Evolutionary conservation across 1,139 yeast genomes (phyloP), one percentile per base, ranked within the genome.

Genomic region (Torulaspora globosa): DNA sequence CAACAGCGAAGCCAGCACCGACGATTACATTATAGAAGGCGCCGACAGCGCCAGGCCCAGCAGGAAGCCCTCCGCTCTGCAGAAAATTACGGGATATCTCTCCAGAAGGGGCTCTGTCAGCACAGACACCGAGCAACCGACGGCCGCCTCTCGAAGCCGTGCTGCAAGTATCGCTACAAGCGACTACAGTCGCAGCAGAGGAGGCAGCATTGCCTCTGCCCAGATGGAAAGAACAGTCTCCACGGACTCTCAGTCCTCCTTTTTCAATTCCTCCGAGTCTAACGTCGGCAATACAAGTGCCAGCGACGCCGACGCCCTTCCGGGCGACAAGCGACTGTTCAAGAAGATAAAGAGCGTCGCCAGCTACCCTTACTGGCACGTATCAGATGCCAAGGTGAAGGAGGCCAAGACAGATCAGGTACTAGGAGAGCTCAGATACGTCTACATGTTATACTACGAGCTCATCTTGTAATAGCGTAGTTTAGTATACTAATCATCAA

Each of bases 381-480:
- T 89, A 24, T 86, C 94, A 53, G 97, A 90, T 65, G 74, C 87
- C 2, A 72, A 70, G 33, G 78, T 84, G 3, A 69, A 77, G 41
- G 96, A 88, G 61, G 81, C 77, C 23, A 72, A 78, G n/a, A 66
- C 71, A 11, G 68, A 71, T 1, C 78, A 82, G 15, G 87, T 88
- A 1, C 68, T 87, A 45, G 71, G 71, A 48, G 96, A 88, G 59
- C 79, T 79, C 31, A 71, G 80, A 12, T 86, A 85, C 16, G 96
- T 80, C 2, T 90, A 90, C 66, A 78, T 90, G 83, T 69, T 90
- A 49, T 84, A 85, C 59, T 90, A 86, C 60, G 96, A 90, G 48
- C 57, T 49, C 37, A 44, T 39, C 32, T 33, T 33, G 36, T 31
- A 15, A 15, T 38, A 19, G 16, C 10, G 7, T 18, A 21, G 44